Percentiles rank a stretch among this genome's conserved stretches.
These are phyloP conservation scores for Fomitopsis pinicola DNA, from an alignment of 1,284 basidiomycete genomes.

Conservation along the genomic window DNA sequence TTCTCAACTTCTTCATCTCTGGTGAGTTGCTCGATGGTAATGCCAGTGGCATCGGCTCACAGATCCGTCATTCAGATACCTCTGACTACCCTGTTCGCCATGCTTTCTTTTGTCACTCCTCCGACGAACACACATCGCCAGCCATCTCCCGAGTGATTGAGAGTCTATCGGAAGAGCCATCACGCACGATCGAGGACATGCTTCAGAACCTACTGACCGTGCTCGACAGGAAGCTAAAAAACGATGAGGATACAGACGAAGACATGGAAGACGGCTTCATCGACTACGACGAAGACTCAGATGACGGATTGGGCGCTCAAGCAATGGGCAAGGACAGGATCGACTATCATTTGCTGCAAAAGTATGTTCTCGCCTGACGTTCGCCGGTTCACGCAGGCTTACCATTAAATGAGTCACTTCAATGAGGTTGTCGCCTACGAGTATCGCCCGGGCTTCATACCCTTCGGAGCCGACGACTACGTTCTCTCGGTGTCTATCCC, in stretches of 20 bases:
- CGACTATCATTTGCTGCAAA: conserved; percentile 17
- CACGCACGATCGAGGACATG: conserved; percentile 41
- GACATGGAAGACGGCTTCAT: conserved; percentile 23
- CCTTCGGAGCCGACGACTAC: conserved; percentile 42
- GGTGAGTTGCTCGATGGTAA: conserved; percentile 30
- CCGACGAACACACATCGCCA: conserved; percentile 35
- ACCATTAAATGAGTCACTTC: conserved; percentile 41
- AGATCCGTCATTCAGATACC: conserved; percentile 37
- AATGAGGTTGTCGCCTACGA: conserved; percentile 45
- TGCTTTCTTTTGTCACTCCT: conserved; percentile 47
- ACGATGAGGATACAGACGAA: conserved; percentile 29
- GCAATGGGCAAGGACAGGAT: conserved; percentile 3
- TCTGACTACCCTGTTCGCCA: conserved; percentile 60
- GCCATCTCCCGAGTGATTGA: conserved; percentile 38
- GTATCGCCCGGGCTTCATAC: conserved; percentile 52
- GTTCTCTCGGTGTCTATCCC: conserved; percentile 51
- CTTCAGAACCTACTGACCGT: conserved; percentile 21
- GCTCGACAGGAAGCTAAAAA: conserved; percentile 30
- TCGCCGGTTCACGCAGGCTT: background rate
- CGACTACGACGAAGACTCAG: conserved; percentile 19
- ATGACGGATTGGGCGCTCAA: conserved; percentile 20
- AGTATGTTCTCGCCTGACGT: conserved; percentile 14
- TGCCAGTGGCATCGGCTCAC: background rate
- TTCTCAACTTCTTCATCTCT: conserved; percentile 46
- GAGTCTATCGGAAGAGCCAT: conserved; percentile 34